These are phyloP conservation scores for Colletotrichum liriopes DNA, from an alignment of 2,329 filamentous ascomycete species.

Conservation along the genomic window DNA sequence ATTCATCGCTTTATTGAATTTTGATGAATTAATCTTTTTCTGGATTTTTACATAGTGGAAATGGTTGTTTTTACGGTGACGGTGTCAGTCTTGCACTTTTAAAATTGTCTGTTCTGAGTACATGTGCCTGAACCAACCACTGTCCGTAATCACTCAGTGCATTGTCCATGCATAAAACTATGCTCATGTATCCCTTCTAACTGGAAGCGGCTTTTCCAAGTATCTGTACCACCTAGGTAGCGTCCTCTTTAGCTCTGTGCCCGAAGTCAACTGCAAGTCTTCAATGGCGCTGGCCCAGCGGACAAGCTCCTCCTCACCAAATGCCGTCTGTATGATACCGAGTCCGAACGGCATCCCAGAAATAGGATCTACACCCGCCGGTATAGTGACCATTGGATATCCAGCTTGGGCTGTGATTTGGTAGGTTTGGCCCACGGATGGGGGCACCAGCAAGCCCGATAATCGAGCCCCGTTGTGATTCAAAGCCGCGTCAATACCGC, in stretches of 20 bases:
- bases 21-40: no score
- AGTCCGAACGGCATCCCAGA: conserved; percentile 72
- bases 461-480: background rate
- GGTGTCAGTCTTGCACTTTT: no score
- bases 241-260: conserved; percentile 61
- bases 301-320: conserved; percentile 69
- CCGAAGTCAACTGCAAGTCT: conserved; percentile 61
- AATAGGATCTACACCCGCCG: conserved; percentile 70
- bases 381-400: conserved; percentile 80
- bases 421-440: no score
- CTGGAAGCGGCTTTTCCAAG: conserved; percentile 54
- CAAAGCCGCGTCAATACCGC: no score
- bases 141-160: no score
- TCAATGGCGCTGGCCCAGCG: conserved; percentile 66
- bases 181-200: no score
- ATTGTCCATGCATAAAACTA: no score
- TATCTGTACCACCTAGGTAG: conserved; percentile 69
- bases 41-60: no score
- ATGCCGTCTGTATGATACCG: conserved; percentile 71
- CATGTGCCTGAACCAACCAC: no score
- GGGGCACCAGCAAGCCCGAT: background rate
- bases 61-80: no score
- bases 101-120: no score
- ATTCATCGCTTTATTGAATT: no score
- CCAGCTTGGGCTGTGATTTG: conserved; percentile 53